Evolutionary conservation across 2,329 filamentous ascomycete genomes (phyloP).

Genomic region (Ophiosphaerella herpotricha): DNA sequence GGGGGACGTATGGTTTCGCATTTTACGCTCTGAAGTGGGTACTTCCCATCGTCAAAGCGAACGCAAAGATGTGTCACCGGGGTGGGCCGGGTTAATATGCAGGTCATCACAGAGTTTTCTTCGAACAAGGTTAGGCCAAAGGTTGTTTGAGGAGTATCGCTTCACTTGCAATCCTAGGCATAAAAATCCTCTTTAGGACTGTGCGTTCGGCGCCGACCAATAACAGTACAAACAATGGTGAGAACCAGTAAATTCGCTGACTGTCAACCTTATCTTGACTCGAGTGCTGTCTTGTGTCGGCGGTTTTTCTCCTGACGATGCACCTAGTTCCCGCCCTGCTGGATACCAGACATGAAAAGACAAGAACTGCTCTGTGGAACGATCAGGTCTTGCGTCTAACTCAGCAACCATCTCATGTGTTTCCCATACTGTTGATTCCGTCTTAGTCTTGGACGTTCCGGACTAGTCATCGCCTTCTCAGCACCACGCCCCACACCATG

Average conservation of each 20-base stretch:
- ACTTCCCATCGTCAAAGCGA: constrained; percentile 5
- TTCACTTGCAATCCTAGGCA: constrained; percentile 6
- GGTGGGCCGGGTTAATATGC: constrained; percentile 7
- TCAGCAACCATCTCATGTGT: background rate
- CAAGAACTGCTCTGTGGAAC: background rate
- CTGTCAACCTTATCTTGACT: constrained; percentile 25
- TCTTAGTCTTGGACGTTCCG: background rate
- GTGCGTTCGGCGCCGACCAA: constrained; percentile 4
- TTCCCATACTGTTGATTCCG: background rate
- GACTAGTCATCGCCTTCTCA: background rate
- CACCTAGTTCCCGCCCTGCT: constrained; percentile 15
- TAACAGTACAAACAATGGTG: background rate
- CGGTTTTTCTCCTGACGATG: constrained; percentile 20
- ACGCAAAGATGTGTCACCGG: background rate
- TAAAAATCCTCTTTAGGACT: constrained; percentile 1
- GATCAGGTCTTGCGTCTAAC: background rate
- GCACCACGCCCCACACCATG: constrained; percentile 12
- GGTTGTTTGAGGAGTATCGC: constrained; percentile 8
- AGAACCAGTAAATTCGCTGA: constrained; percentile 3
- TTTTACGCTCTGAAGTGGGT: constrained; percentile 1
- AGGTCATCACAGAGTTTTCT: constrained; percentile 9
- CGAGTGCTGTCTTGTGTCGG: constrained; percentile 13
- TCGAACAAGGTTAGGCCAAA: constrained; percentile 2
- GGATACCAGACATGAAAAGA: constrained; percentile 13
- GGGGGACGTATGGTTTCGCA: background rate